Percentiles rank a stretch among this genome's conserved stretches.
phyloP scores from a whole-genome alignment of 1,284 basidiomycete genomes.

The Sphagnurus paluster region DNA sequence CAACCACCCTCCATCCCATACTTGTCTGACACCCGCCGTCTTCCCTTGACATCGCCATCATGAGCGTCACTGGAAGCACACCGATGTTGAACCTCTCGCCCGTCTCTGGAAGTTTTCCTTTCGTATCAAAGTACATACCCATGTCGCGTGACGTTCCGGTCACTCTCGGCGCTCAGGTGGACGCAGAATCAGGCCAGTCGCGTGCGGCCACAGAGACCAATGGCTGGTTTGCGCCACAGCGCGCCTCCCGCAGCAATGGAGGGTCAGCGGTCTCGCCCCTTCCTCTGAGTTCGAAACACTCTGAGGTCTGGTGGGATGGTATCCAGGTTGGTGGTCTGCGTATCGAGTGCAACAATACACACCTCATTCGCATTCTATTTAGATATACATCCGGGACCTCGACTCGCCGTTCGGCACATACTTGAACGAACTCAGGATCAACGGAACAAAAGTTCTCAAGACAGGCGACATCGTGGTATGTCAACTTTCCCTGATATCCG shows the following conservation, averaged over 20 bases:
- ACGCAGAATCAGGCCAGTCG: constrained; percentile 13
- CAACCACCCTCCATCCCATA: constrained; percentile 3
- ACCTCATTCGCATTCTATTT: constrained; percentile 1
- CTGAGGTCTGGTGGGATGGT: constrained; percentile 42
- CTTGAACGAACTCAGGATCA: constrained; percentile 40
- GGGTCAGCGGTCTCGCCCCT: constrained; percentile 26
- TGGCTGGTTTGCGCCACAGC: constrained; percentile 33
- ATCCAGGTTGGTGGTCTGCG: constrained; percentile 31
- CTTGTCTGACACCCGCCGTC: constrained; percentile 1
- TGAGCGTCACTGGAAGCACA: constrained; percentile 13
- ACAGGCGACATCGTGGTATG: constrained; percentile 43
- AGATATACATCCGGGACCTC: constrained; percentile 46
- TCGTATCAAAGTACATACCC: constrained; percentile 38
- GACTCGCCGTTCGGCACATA: constrained; percentile 44
- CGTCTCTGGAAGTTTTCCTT: constrained; percentile 41
- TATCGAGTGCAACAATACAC: neutral
- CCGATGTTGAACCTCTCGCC: constrained; percentile 34
- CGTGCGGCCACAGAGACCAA: constrained; percentile 29
- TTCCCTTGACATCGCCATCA: neutral
- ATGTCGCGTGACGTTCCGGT: constrained; percentile 31
- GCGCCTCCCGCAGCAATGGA: constrained; percentile 6
- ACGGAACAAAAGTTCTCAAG: constrained; percentile 33
- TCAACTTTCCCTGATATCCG: constrained; percentile 7
- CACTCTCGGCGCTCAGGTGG: constrained; percentile 33
- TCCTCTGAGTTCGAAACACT: constrained; percentile 38